Base-by-base conservation (phyloP, 2,329 filamentous ascomycete species). In the Niveomyces coronatus region DNA sequence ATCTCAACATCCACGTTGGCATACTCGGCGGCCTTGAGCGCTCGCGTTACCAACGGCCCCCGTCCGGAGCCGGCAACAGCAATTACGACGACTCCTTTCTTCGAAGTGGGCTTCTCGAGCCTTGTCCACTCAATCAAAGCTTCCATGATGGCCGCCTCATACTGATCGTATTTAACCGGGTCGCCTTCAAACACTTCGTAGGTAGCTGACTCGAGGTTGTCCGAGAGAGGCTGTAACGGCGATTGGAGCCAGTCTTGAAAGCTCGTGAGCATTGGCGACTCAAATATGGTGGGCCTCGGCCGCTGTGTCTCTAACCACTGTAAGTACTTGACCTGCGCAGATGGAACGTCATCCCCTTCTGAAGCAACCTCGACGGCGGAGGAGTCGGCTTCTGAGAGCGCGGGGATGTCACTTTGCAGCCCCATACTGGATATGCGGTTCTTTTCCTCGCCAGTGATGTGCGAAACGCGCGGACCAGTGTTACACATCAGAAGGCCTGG, bases 161-260 rank as follows among this genome's bases (percentile, higher is more conserved):
- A 98, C 70, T 89, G 93, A 46, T 87, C 79, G 56, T 98, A 98
- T 61, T 98, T 98, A 62, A 98, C 84, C 0, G 91, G 91, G 47
- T 98, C 93, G 49, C 93, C 93, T 58, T 98, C 91, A 52, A 98
- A 98, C 3, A 96, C 89, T 56, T 98, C 91, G 58, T 98, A 98
- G 0, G 91, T 98, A 29, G 94, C 84, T 32, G 87, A 94, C 57
- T 98, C 93, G 11, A 98, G 71, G 50, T 98, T 98, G 58, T 98
- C 91, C 0, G 89, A 89, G 11, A 98, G 70, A 0, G 91, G 91
- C 57, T 98, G 93, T 28, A 98, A 68, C 3, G 91, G 91, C 2
- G 88, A 88, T 58, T 98, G 91, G 9, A 98, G 70, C 70, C 91
- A 98, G 58, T 98, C 91, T 53, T 98, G 93, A 75, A 78, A 73